These are phyloP conservation scores for Pythium apleroticum DNA, from an alignment of 352 stramenopile genomes.

Conservation along the genomic window DNA sequence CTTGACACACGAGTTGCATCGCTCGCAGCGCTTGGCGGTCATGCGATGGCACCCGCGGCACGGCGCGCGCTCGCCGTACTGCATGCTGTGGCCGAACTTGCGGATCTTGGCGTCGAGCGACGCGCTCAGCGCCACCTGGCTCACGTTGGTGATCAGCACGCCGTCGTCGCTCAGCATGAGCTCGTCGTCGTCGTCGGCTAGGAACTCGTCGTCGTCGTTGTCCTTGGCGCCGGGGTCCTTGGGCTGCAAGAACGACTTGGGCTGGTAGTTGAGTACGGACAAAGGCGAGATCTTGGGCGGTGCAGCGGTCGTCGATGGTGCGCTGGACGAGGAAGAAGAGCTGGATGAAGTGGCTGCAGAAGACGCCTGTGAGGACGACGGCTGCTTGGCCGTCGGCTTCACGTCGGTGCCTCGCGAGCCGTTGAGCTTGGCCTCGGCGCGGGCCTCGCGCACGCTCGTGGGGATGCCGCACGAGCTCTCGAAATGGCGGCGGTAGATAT, in stretches of 20 bases:
- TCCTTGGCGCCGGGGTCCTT: constrained; percentile 39
- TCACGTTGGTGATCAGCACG: constrained; percentile 75
- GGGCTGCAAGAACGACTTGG: constrained; percentile 68
- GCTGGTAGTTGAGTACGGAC: constrained; percentile 70
- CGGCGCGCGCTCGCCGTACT: constrained; percentile 62
- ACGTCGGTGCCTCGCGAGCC: not conserved
- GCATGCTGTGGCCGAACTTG: constrained; percentile 67
- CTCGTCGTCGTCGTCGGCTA: constrained; percentile 72
- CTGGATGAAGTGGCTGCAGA: not conserved
- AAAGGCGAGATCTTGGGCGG: constrained; percentile 28
- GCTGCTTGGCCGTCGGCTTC: constrained; percentile 18
- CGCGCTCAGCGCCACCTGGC: constrained; percentile 57
- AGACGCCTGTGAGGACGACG: constrained; percentile 7
- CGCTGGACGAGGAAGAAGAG: constrained; percentile 7
- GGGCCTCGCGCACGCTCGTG: constrained; percentile 47
- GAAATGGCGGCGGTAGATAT: constrained; percentile 78
- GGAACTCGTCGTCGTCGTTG: constrained; percentile 61
- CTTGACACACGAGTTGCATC: constrained; percentile 70
- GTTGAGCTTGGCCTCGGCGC: constrained; percentile 14
- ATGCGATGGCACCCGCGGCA: constrained; percentile 74
- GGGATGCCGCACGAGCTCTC: constrained; percentile 69
- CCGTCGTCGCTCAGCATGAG: constrained; percentile 46
- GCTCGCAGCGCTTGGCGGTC: constrained; percentile 70
- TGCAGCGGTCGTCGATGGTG: not conserved
- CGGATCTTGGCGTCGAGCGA: constrained; percentile 75